Evolutionary conservation across 2,329 filamentous ascomycete genomes (phyloP), one percentile per base, ranked within the genome.

Genomic region (Sarocladium brachiariae): DNA sequence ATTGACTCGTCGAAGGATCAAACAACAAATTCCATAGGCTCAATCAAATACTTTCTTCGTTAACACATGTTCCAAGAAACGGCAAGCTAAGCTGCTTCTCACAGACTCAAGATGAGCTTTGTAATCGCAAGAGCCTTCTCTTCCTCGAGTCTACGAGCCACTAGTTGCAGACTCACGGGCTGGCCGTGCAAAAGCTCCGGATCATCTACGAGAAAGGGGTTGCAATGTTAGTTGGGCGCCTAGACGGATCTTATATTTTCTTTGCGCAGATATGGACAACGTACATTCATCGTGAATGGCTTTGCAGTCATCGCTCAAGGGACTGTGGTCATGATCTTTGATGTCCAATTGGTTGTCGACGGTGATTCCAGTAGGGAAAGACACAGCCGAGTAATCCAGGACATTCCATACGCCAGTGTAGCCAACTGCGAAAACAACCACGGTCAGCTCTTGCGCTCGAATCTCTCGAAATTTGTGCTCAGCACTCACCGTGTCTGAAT

Each of bases 371-470:
- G 72, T 72, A 0, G 73, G 68, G 52, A 77, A 76, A 0, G 73
- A 75, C 1, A 77, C 62, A 49, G 65, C 67, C 0, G 73, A 63
- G 51, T 76, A 75, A 57, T 77, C 74, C 2, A 77, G 56, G 0
- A 77, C 64, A 43, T 77, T 77, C 57, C 63, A 76, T 0, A 76
- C 72, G 3, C 73, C 73, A 0, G 74, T 77, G 51, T 76, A 77
- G 2, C 66, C 73, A 47, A 76, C 74, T 75, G 34, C n/a, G 1
- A 2, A 6, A 3, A 23, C 1, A 4, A 2, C 10, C 2, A 10
- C 1, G 1, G 9, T 1, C 35, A 39, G 35, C 33, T 35, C n/a
- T 16, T 35, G 7, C 8, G 16, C 16, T 39, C 18, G 8, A 6
- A 39, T 39, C 21, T 16, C 35, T 21, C 16, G 35, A 19, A 14